Evolutionary conservation across 1,139 yeast genomes (phyloP).

Genomic region (Torulaspora pretoriensis): DNA sequence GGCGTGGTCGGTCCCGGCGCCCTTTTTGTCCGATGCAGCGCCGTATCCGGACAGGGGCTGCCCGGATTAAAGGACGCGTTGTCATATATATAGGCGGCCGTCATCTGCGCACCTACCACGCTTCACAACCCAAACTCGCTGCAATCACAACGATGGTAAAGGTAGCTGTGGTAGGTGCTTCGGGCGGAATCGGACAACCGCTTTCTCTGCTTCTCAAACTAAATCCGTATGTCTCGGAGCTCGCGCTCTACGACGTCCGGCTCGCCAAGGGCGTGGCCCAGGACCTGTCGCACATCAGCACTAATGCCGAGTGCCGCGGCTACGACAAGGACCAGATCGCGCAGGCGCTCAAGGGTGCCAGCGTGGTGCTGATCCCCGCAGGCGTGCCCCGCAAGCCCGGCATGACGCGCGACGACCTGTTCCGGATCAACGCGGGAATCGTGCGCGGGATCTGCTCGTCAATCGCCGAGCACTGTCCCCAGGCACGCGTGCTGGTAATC

Average conservation of each 20-base stretch:
- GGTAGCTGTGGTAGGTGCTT: conserved; percentile 74
- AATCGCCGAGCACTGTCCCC: conserved; percentile 55
- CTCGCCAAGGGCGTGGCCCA: conserved; percentile 70
- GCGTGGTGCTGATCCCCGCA: conserved; percentile 71
- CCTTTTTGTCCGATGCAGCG: conserved; percentile 8
- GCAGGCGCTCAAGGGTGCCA: conserved; percentile 51
- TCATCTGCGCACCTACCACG: too few species aligned
- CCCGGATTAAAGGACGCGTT: conserved; percentile 2
- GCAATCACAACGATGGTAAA: conserved; percentile 44
- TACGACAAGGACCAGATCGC: conserved; percentile 49
- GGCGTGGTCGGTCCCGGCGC: conserved; percentile 6
- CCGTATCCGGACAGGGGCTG: conserved; percentile 9
- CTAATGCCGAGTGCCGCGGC: conserved; percentile 38
- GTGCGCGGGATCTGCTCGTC: conserved; percentile 57
- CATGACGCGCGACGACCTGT: conserved; percentile 73
- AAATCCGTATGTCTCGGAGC: conserved; percentile 50
- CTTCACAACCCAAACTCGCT: neutral
- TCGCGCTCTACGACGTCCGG: conserved; percentile 63
- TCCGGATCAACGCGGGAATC: conserved; percentile 68
- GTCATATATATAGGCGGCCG: conserved; percentile 1
- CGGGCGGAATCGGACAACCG: conserved; percentile 81
- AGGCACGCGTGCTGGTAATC: conserved; percentile 61
- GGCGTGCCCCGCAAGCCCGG: conserved; percentile 80
- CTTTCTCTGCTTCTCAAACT: conserved; percentile 60
- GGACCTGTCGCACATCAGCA: conserved; percentile 66